Evolutionary conservation across 495 filamentous ascomycete genomes (phyloP), one percentile per base, ranked within the genome.

Genomic region (Penicillium psychrofluorescens): DNA sequence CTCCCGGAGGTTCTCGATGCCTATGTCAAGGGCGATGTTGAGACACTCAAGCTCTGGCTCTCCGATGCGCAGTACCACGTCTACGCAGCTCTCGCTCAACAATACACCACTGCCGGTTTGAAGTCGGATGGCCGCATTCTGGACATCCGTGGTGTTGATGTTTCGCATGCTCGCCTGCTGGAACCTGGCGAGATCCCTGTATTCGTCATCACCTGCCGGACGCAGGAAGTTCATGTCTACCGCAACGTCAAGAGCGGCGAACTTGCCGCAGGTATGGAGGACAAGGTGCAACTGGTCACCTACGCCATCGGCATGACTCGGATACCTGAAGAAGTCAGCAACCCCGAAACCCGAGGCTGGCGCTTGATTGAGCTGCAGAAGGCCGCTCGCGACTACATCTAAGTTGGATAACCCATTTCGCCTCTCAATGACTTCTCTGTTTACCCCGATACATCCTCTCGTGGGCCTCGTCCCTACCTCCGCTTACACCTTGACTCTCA

Each of bases 191-290:
- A 96, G 43, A 86, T 97, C 34, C 92, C 92, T 0, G 91, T 98
- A 11, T 98, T 98, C 58, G 94, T 98, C 55, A 81, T 98, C 44
- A 94, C 88, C 35, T 95, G 89, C 65, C 77, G 90, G 31, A 95
- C 92, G n/a, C 92, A 98, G 61, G 92, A 98, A 61, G 89, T 97
- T 7, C 92, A 98, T 61, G 90, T 95, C 11, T 98, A 95, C 70
- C 78, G 84, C 34, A 94, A 97, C 51, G 77, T 81, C 32, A 97
- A 98, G 74, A 85, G 86, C 0, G 78, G 79, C 44, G 75, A 95
- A 54, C 78, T 98, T 34, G 89, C 90, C 13, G 92, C 92, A n/a
- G 92, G 92, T 29, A 95, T 95, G 88, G 94, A 98, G 63, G 92
- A 98, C 66, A 90, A 86, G 67, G 92, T 98, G 29, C 91, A 96